Evolutionary conservation across 148 eudicot genomes (phyloP).

Genomic region (Nepenthes mirabilis): DNA sequence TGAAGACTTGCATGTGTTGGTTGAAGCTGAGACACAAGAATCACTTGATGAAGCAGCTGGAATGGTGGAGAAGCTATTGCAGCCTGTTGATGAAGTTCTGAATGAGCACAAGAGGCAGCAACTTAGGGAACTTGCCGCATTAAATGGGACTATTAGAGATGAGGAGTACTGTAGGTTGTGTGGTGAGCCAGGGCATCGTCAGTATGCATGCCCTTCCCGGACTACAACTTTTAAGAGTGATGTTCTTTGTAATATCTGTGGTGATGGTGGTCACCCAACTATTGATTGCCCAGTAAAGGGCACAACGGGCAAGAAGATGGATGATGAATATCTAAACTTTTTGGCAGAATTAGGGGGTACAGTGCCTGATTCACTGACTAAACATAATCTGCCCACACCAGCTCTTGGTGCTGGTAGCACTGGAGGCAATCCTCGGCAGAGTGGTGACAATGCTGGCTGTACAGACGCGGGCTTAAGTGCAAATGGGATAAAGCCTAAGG

Average conservation of each 20-base stretch:
- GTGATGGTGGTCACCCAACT: conserved; percentile 87
- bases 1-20: conserved; percentile 93
- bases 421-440: conserved; percentile 45
- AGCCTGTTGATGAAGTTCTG: conserved; percentile 74
- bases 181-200: conserved; percentile 85
- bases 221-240: conserved; percentile 69
- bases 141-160: conserved; percentile 82
- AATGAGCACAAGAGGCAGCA: conserved; percentile 93
- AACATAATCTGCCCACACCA: conserved; percentile 18
- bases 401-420: conserved; percentile 36
- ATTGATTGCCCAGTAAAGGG: conserved; percentile 86
- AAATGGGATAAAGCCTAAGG: conserved; percentile 34
- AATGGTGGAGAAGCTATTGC: conserved; percentile 82
- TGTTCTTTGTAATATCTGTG: conserved; percentile 78
- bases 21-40: conserved; percentile 82
- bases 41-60: conserved; percentile 81
- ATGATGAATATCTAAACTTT: conserved; percentile 75
- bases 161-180: conserved; percentile 83
- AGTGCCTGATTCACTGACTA: conserved; percentile 46
- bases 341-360: conserved; percentile 85
- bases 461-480: conserved; percentile 42
- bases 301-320: conserved; percentile 83
- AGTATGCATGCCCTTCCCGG: conserved; percentile 68
- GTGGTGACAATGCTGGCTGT: conserved; percentile 18
- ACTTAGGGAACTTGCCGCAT: conserved; percentile 72